Conservation (phyloP, 2,329 filamentous ascomycete genomes). For the Hypoxylon sp. region DNA sequence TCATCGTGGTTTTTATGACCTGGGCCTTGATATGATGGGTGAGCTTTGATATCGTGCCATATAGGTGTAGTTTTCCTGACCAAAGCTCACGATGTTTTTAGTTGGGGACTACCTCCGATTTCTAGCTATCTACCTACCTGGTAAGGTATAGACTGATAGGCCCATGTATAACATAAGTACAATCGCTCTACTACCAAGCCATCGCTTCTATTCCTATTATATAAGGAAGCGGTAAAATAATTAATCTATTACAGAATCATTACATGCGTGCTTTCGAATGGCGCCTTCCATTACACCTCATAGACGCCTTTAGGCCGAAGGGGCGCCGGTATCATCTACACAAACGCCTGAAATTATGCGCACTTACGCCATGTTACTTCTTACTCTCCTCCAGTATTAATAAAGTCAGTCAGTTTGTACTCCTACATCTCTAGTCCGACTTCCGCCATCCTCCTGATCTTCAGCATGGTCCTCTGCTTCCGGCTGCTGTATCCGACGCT, state of each 20-base stretch:
- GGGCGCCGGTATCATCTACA: neutral
- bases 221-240: neutral
- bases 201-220: neutral
- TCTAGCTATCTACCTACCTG: neutral
- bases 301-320: neutral
- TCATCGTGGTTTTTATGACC: too few relatives aligned
- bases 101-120: neutral
- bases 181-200: neutral
- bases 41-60: too few relatives aligned
- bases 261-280: neutral
- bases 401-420: neutral
- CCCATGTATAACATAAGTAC: neutral
- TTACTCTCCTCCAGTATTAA: neutral
- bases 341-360: neutral
- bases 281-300: neutral
- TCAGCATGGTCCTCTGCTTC: neutral
- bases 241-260: neutral
- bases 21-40: too few relatives aligned
- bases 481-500: conserved; percentile 1
- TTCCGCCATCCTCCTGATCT: neutral
- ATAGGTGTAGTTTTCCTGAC: too few relatives aligned
- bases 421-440: neutral
- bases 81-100: neutral
- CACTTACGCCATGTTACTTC: neutral
- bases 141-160: neutral